Conservation (phyloP, 2,329 filamentous ascomycete species). For the Trichoderma asperellum region DNA sequence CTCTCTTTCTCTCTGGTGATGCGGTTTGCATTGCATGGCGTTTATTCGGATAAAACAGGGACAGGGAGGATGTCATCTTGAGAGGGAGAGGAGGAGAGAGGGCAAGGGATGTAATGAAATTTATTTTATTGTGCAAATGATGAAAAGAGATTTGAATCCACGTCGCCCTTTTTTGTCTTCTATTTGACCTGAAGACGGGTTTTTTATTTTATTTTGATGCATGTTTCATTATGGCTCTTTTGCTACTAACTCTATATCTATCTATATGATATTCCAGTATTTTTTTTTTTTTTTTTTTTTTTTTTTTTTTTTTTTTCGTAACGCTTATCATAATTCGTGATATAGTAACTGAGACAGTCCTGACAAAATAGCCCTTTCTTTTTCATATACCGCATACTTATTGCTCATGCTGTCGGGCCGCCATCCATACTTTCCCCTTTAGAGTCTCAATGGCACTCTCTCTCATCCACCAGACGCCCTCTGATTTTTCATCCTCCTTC, state of each 20-base stretch:
- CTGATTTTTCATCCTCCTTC: slow-evolving; percentile 34
- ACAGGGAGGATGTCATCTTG: slow-evolving; percentile 37
- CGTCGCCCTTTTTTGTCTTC: not conserved
- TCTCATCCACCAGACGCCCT: slow-evolving; percentile 57
- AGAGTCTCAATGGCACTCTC: slow-evolving; percentile 59
- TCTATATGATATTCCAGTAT: not conserved
- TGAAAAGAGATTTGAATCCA: slow-evolving; percentile 22
- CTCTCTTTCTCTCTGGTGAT: slow-evolving; percentile 38
- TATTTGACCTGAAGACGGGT: not conserved
- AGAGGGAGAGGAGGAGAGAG: slow-evolving; percentile 9
- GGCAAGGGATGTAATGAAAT: slow-evolving; percentile 37
- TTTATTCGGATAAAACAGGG: slow-evolving; percentile 41
- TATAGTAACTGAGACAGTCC: slow-evolving; percentile 26
- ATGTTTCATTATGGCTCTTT: not conserved
- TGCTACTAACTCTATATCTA: not conserved
- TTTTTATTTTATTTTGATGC: not conserved
- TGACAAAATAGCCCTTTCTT: not conserved
- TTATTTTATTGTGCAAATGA: slow-evolving; percentile 25
- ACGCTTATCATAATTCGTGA: slow-evolving; percentile 29
- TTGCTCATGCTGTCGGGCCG: slow-evolving; percentile 43
- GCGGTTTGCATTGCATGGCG: slow-evolving; percentile 48
- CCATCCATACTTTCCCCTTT: slow-evolving; percentile 60
- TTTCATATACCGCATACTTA: not conserved
- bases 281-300: too few species aligned
- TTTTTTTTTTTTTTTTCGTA: not conserved